A percentile compares a stretch with the other conserved stretches of the same genome.
phyloP scores from a whole-genome alignment of 768 basidiomycete species.

The Pulveroboletus sp. region DNA sequence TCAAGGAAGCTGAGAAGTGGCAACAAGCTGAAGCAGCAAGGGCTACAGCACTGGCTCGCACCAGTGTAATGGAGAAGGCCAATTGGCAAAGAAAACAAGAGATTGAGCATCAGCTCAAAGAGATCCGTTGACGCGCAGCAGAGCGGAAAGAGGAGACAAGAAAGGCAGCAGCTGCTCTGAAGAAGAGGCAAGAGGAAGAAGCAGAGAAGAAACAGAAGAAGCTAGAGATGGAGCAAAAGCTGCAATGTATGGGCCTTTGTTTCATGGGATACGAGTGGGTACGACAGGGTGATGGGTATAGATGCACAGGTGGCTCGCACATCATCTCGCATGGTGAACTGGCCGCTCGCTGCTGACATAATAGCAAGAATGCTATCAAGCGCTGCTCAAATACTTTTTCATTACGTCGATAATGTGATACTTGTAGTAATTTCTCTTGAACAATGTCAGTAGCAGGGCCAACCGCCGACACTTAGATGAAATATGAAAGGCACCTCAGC shows the following conservation, averaged over 20 bases:
- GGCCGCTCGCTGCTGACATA: no score
- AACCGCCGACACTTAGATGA: no score
- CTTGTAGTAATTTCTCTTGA: no score
- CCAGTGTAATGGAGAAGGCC: conserved; percentile 16
- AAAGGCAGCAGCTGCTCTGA: conserved; percentile 25
- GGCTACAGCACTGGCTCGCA: conserved; percentile 12
- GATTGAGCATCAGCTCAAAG: conserved; percentile 25
- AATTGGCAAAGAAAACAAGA: conserved; percentile 18
- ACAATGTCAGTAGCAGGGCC: no score
- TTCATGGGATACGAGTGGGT: conserved; percentile 42
- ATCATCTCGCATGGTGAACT: conserved; percentile 25
- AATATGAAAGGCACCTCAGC: no score
- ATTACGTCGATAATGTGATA: no score
- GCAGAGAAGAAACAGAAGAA: conserved; percentile 24
- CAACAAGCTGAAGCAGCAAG: conserved; percentile 10
- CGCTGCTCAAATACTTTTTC: no score
- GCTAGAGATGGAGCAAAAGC: conserved; percentile 37
- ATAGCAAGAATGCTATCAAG: no score
- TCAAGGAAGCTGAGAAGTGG: conserved; percentile 9
- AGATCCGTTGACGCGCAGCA: conserved; percentile 26
- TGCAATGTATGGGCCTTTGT: conserved; percentile 49
- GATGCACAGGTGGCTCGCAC: conserved; percentile 43
- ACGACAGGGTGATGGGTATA: conserved; percentile 37
- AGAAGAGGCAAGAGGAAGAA: conserved; percentile 37
- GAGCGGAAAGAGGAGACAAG: conserved; percentile 23